Base-by-base conservation (phyloP, 768 basidiomycete genomes). In the Cystoderma amianthinum region DNA sequence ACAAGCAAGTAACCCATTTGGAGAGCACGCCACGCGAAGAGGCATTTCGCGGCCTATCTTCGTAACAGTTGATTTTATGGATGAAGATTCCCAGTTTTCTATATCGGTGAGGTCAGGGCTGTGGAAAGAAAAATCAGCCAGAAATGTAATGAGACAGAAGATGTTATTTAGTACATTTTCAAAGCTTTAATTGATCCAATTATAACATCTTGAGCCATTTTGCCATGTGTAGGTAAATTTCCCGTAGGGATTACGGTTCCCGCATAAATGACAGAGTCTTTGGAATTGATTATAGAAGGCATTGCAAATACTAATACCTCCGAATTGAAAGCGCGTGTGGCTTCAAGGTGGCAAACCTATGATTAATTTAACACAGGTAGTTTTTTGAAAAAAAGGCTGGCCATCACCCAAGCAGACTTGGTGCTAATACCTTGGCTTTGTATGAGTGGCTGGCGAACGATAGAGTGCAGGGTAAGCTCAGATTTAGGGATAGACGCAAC, bases 41-140 rank as follows among this genome's bases (percentile, higher is more conserved):
- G 84, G 81, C 43, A 83, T 85, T 89, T 81, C 70, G 61, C 64
- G 67, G 13, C 77, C 76, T 6, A 62, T 57, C 34, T 55, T 60
- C 16, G 63, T 60, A 1, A 58, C 45, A 17, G 73, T 58, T 5
- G 69, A 68, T 45, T 72, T 58, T 20, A 86, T 64, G 1, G 63
- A 53, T 0, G 66, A 61, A 34, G 60, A 51, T 32, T 78, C 73
- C 70, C 77, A 85, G 5, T 63, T 60, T 11, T 61, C 62, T 44
- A 75, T 68, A 28, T 78, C 69, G 9, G 48, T 60, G 43, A 85
- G 57, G 42, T 76, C 72, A 25, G 74, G 71, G 38, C 84, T 85
- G 44, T 7, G 36, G 37, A 24, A 28, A 28, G 7, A 7, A n/a
- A 28, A 28, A n/a, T n/a, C n/a, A n/a, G n/a, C n/a, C 25, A 28